Conservation (phyloP, 139 green algal genomes). For the Chlamydomonas urium region DNA sequence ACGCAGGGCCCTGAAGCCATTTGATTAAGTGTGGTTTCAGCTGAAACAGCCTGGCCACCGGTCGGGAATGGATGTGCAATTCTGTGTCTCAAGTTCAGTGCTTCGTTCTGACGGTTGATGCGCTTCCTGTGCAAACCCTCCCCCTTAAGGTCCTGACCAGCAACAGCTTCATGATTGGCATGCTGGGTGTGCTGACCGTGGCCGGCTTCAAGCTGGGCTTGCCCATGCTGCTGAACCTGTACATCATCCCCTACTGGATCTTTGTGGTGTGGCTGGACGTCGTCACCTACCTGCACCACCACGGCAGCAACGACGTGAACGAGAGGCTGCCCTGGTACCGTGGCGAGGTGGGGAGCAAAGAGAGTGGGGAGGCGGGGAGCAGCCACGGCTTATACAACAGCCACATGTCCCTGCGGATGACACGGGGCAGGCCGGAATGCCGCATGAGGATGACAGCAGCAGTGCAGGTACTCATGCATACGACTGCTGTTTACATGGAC, state of each 20-base stretch:
- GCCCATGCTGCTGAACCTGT: conserved; percentile 81
- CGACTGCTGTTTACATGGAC: no score
- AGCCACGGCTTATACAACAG: no score
- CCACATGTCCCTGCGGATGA: no score
- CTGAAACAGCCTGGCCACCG: no score
- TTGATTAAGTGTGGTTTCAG: no score
- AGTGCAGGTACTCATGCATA: no score
- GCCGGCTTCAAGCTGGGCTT: conserved; percentile 68
- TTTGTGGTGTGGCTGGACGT: conserved; percentile 92
- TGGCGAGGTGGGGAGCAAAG: conserved; percentile 44
- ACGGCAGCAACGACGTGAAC: conserved; percentile 64
- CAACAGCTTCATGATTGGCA: conserved; percentile 75
- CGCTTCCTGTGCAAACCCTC: background rate
- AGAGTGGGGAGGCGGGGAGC: background rate
- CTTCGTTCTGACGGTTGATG: no score
- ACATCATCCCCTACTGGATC: conserved; percentile 87
- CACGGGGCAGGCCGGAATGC: no score
- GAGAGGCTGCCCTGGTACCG: conserved; percentile 93
- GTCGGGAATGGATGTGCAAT: no score
- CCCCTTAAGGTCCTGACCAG: conserved; percentile 43
- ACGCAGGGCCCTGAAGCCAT: no score
- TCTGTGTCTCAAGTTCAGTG: no score
- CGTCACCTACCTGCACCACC: conserved; percentile 96
- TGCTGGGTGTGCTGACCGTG: conserved; percentile 75
- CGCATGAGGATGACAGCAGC: no score